Evolutionary conservation across 2,329 filamentous ascomycete genomes (phyloP), one percentile per base, ranked within the genome.

Genomic region (Delphinella strobiligena): DNA sequence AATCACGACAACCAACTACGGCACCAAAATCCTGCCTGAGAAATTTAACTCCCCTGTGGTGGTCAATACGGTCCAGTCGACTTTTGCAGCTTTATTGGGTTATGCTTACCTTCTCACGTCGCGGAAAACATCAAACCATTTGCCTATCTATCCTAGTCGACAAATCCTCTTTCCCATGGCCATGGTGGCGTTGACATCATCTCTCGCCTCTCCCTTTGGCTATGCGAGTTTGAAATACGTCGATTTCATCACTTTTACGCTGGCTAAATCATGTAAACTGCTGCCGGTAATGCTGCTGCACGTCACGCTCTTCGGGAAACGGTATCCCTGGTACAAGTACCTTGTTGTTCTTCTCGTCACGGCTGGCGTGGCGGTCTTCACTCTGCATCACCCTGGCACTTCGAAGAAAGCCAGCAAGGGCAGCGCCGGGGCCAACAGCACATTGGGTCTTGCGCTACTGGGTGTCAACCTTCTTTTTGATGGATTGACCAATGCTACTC

Each of bases 261-360:
- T 98, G 31, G 89, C 91, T 51, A 96, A 98, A 66, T 88, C 82
- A 52, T 98, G 91, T 80, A 98, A 98, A 68, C 74, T 98, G 15
- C 78, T 98, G n/a, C 91, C 91, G 2, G 91, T 98, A 55, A 96
- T 98, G 91, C 80, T 91, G 54, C 73, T 98, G 31, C 89, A 98
- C 67, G 76, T 96, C 54, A 89, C 87, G 33, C 64, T 98, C 34
- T 98, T 95, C 69, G 79, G 81, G 44, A 82, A 81, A 54, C 72
- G 80, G 35, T 98, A 95, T 61, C 89, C 91, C 1, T 69, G 94
- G 34, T 94, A 94, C 71, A 98, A 98, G 67, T 98, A 98, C 66
- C 72, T 83, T 31, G 91, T 98, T 43, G 87, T 98, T 5, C 75
- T 82, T 3, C 78, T 88, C 46, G 91, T 98, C 10, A 98, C 91